These are phyloP conservation scores for Acidomyces sp. DNA, from an alignment of 495 filamentous ascomycete species.

Conservation along the genomic window DNA sequence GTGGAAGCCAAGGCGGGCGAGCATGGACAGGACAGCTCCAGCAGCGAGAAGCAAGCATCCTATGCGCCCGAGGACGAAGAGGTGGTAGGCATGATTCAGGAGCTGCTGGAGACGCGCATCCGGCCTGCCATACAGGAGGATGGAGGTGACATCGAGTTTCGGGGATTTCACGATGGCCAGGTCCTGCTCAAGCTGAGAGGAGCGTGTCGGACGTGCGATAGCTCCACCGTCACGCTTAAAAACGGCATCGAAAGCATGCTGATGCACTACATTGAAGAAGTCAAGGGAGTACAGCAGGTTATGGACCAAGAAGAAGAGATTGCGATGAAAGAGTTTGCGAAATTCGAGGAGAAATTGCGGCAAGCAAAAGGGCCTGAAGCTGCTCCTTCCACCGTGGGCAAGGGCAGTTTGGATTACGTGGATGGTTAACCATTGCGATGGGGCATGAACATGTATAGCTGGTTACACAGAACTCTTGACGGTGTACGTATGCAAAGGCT, in stretches of 20 bases:
- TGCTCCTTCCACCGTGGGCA: constrained; percentile 47
- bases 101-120: constrained; percentile 90
- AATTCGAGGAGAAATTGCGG: constrained; percentile 88
- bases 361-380: constrained; percentile 53
- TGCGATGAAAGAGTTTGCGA: constrained; percentile 77
- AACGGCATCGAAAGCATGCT: constrained; percentile 97
- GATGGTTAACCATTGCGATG: constrained; percentile 27
- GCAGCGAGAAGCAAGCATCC: constrained; percentile 19
- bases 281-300: constrained; percentile 82
- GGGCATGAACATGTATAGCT: not conserved
- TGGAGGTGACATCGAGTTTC: constrained; percentile 89
- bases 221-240: constrained; percentile 85
- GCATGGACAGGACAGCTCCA: constrained; percentile 33
- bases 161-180: constrained; percentile 74
- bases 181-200: constrained; percentile 81
- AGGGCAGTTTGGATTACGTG: constrained; percentile 53
- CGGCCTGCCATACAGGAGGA: constrained; percentile 93
- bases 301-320: constrained; percentile 87
- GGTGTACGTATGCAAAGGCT: not conserved
- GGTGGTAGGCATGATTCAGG: constrained; percentile 95
- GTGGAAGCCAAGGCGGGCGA: constrained; percentile 46
- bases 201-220: constrained; percentile 90
- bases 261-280: constrained; percentile 92
- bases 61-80: constrained; percentile 84
- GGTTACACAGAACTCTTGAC: not conserved